A percentile compares a stretch with the other conserved stretches of the same genome.
Conservation (phyloP, 306 rosid genomes). For the Cucumis cinereus region DNA sequence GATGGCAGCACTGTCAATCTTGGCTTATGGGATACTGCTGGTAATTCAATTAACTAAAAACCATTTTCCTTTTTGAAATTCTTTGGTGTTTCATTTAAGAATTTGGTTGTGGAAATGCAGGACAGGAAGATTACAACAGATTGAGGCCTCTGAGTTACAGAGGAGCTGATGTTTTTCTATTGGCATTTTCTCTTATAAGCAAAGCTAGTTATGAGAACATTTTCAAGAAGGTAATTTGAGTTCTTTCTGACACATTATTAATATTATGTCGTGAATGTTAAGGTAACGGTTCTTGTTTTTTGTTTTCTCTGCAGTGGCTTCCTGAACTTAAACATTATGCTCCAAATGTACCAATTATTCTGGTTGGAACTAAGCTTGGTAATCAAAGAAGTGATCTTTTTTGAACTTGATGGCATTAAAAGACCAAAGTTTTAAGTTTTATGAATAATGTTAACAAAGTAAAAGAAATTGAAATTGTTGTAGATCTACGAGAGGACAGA, state of each 20-base stretch:
- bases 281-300: background rate
- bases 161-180: constrained; percentile 21
- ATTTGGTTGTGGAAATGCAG: constrained; percentile 3
- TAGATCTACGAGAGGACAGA: constrained; percentile 52
- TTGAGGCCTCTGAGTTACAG: constrained; percentile 18
- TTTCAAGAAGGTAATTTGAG: constrained; percentile 12
- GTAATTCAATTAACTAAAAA: constrained; percentile 11
- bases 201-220: constrained; percentile 19
- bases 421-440: background rate
- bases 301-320: constrained; percentile 46
- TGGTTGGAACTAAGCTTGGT: constrained; percentile 75
- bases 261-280: background rate
- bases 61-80: background rate
- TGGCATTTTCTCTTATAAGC: constrained; percentile 20
- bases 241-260: background rate
- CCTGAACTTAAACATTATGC: constrained; percentile 75
- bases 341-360: constrained; percentile 58
- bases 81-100: background rate
- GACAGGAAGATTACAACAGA: constrained; percentile 23
- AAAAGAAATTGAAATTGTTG: constrained; percentile 3
- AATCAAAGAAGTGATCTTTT: constrained; percentile 1
- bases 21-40: constrained; percentile 79
- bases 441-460: background rate
- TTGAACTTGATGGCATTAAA: background rate
- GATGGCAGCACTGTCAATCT: constrained; percentile 34